Percentiles rank a stretch among this genome's conserved stretches.
phyloP scores from a whole-genome alignment of 192 early-diverging fungal genomes.

The Backusella australiensis region DNA sequence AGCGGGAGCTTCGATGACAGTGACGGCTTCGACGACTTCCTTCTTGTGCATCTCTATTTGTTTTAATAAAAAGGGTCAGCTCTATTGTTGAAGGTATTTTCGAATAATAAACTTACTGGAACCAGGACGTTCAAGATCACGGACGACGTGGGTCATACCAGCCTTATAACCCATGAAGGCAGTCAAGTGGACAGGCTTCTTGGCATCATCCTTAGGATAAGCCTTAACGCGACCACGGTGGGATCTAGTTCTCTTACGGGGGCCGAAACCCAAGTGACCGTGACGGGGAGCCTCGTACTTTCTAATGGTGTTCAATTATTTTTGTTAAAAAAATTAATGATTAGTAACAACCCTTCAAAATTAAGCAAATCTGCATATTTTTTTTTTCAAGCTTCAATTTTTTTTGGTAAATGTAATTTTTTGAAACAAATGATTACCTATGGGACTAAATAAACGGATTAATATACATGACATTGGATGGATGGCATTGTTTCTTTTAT shows the following conservation, averaged over 20 bases:
- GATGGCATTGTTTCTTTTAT: background rate
- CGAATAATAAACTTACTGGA: conserved; percentile 54
- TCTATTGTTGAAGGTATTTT: background rate
- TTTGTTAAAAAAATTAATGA: background rate
- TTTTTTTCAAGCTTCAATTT: background rate
- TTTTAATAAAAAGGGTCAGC: background rate
- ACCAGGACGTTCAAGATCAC: conserved; percentile 97
- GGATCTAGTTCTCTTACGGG: conserved; percentile 86
- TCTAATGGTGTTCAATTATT: background rate
- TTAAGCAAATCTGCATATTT: background rate
- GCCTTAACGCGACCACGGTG: conserved; percentile 98
- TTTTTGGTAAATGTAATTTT: background rate
- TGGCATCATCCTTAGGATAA: conserved; percentile 98
- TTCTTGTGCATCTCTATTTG: conserved; percentile 95
- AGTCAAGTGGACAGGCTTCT: conserved; percentile 96
- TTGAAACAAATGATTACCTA: conserved; percentile 3
- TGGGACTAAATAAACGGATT: conserved; percentile 9
- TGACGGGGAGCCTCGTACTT: conserved; percentile 74
- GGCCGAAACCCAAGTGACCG: conserved; percentile 68
- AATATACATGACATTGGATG: background rate
- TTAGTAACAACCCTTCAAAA: background rate
- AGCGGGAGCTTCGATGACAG: conserved; percentile 97
- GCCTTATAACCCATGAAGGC: conserved; percentile 99
- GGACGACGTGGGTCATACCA: conserved; percentile 99
- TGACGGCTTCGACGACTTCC: conserved; percentile 99